Base-by-base conservation (phyloP, 306 rosid genomes). In the Luffa acutangula region DNA sequence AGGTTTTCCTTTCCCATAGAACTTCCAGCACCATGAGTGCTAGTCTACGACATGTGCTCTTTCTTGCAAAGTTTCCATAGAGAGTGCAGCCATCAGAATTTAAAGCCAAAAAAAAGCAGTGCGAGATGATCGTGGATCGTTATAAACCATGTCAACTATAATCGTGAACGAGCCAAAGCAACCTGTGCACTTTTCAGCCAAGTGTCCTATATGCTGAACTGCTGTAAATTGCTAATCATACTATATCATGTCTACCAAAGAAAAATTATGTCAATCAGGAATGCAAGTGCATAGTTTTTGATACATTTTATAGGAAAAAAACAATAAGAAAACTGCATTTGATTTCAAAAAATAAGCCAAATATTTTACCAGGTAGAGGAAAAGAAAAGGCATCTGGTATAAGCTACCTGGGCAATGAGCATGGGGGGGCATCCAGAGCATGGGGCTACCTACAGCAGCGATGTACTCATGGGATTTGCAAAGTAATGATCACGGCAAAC, bases 401-500 rank as follows among this genome's bases (percentile, higher is more conserved):
- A 73, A 31, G 42, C 31, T 74, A 74, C 78, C 78, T 74, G 60
- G 21, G 15, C 45, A 51, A 8, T 74, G 41, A 7, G 58, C 54
- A 48, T 14, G n/a, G 49, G 9, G 13, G 13, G 49, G 49, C 21
- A 25, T 13, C 11, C 34, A n/a, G 57, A 71, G 46, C 59, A 46
- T 48, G 10, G 42, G n/a, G 52, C 63, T 51, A 78, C 83, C 83
- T 92, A 95, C 78, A 95, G 79, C 80, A 89, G 80, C 78, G 90
- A 81, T 51, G 90, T 83, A 80, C 99, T 95, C 89, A 36, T 85
- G 74, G 97, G 91, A 86, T 93, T 95, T 79, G 96, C 92, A 79
- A 89, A 95, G 85, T 78, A 91, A 85, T 95, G 97, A 43, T 88
- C 87, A n/a, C 86, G 86, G 62, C 70, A 89, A 74, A 85, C 82